These are phyloP conservation scores for Fusarium fujikuroi DNA, from an alignment of 2,329 filamentous ascomycete genomes.

Conservation along the genomic window DNA sequence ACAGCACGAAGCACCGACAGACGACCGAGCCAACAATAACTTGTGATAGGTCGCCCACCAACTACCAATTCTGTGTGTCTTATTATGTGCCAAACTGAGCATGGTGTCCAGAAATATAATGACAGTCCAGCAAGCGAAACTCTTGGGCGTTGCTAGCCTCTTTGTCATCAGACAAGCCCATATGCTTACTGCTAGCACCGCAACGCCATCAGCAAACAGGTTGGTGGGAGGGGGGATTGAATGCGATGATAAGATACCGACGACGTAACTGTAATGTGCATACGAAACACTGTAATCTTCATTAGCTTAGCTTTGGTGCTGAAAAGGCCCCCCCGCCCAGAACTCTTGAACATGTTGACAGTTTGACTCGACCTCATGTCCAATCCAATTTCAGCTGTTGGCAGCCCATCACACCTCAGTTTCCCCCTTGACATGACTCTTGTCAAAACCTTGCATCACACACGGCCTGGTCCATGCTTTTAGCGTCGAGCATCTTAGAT, in stretches of 20 bases:
- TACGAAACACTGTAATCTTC: conserved; percentile 5
- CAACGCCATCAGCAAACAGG: conserved; percentile 12
- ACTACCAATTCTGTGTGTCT: neutral
- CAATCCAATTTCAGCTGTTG: conserved; percentile 11
- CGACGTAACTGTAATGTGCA: conserved; percentile 19
- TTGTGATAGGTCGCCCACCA: conserved; percentile 16
- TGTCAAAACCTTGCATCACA: conserved; percentile 26
- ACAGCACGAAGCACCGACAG: conserved; percentile 1
- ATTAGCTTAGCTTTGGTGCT: conserved; percentile 4
- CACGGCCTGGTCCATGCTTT: conserved; percentile 9
- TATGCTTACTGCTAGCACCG: conserved; percentile 16
- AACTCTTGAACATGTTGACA: neutral
- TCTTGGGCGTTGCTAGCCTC: conserved; percentile 9
- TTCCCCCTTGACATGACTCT: conserved; percentile 33
- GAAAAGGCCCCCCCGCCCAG: neutral
- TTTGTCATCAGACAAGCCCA: conserved; percentile 27
- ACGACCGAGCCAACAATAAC: neutral
- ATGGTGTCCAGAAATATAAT: neutral
- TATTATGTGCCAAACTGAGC: neutral
- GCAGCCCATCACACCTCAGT: conserved; percentile 14
- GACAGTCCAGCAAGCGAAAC: conserved; percentile 1
- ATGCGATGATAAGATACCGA: conserved; percentile 18
- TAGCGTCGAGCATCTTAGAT: conserved; percentile 39
- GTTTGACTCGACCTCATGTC: conserved; percentile 9
- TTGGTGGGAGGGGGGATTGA: conserved; percentile 13